phyloP scores from a whole-genome alignment of 2,329 filamentous ascomycete genomes.

The Gremmenia infestans region DNA sequence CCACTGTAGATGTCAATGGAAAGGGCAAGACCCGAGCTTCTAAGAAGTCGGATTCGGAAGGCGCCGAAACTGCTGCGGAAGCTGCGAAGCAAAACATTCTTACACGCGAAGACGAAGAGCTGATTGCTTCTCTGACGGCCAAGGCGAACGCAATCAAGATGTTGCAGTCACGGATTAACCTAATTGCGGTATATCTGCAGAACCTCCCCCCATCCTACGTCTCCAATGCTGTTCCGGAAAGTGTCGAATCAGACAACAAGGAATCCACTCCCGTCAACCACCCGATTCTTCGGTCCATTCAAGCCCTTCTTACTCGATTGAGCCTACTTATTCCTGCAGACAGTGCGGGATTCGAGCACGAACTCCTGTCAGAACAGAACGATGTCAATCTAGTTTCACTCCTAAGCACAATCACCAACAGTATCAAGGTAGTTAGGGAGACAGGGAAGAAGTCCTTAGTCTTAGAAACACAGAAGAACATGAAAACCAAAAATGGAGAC shows the following conservation, averaged over 20 bases:
- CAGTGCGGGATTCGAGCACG: conserved; percentile 57
- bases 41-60: conserved; percentile 27
- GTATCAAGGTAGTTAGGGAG: conserved; percentile 64
- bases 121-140: conserved; percentile 65
- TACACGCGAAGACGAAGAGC: conserved; percentile 56
- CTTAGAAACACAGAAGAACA: conserved; percentile 36
- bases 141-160: conserved; percentile 94
- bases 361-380: conserved; percentile 73
- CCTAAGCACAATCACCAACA: conserved; percentile 69
- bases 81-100: conserved; percentile 49
- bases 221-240: conserved; percentile 38
- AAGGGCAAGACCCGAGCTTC: conserved; percentile 28
- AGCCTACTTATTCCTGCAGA: conserved; percentile 73
- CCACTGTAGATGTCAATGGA: conserved; percentile 27
- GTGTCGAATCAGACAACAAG: conserved; percentile 21
- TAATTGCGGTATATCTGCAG: conserved; percentile 73
- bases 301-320: conserved; percentile 77
- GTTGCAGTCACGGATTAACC: conserved; percentile 70
- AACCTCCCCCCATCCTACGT: conserved; percentile 63
- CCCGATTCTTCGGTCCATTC: conserved; percentile 79
- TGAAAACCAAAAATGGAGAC: neutral
- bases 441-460: conserved; percentile 69
- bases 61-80: conserved; percentile 29
- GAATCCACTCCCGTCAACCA: conserved; percentile 42
- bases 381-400: conserved; percentile 77